phyloP scores from a whole-genome alignment of 192 early-diverging fungal genomes.

The Diversispora eburnea region DNA sequence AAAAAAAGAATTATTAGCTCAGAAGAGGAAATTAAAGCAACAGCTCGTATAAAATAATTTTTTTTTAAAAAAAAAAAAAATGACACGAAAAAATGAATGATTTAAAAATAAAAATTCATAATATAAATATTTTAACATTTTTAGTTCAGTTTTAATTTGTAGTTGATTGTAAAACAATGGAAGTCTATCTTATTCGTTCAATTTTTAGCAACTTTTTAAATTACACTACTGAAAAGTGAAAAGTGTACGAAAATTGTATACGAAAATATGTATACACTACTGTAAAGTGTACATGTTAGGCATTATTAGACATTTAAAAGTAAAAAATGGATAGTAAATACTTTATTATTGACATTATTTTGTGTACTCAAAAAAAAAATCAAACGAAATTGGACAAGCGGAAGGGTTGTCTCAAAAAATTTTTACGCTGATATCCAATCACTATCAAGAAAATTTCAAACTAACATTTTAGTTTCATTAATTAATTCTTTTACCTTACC shows the following conservation, averaged over 20 bases:
- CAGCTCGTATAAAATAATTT: too few relatives aligned
- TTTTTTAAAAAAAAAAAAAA: too few relatives aligned
- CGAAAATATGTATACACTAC: not conserved
- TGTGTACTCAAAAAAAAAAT: not conserved
- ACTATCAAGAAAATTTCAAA: not conserved
- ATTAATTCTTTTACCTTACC: slow-evolving; percentile 3
- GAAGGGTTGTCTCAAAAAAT: not conserved
- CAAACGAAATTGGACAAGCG: not conserved
- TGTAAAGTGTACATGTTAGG: not conserved
- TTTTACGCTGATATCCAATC: slow-evolving; percentile 13
- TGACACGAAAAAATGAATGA: too few relatives aligned
- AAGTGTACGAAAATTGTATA: not conserved
- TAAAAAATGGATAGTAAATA: not conserved
- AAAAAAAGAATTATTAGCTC: not conserved
- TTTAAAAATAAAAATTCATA: not conserved
- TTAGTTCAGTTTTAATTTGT: not conserved
- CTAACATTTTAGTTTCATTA: slow-evolving; percentile 13
- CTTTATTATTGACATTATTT: not conserved
- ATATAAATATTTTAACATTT: not conserved
- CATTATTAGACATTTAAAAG: not conserved
- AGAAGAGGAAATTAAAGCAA: too few relatives aligned
- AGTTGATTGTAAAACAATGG: not conserved
- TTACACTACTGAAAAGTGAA: not conserved
- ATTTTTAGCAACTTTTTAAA: not conserved
- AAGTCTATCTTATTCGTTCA: slow-evolving; percentile 1